Percentiles rank a stretch among this genome's conserved stretches.
Evolutionary conservation across 1,284 basidiomycete genomes (phyloP).

Genomic region (Laetiporus sulphureus): DNA sequence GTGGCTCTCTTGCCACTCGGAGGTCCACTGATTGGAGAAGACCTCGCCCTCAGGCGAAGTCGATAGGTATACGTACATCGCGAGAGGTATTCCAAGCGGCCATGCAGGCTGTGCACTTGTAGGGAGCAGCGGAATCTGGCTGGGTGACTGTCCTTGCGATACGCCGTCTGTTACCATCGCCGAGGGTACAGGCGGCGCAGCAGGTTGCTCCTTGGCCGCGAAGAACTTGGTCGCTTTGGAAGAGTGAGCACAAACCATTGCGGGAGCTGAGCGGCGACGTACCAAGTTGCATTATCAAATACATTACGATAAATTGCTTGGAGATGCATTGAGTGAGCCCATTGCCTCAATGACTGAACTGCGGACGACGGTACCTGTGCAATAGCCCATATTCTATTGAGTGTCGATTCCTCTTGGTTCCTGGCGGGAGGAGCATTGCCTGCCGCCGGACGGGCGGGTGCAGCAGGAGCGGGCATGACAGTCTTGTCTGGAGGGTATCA

Average conservation of each 20-base stretch:
- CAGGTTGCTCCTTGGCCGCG: constrained; percentile 2
- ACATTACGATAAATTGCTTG: constrained; percentile 6
- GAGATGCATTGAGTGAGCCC: neutral
- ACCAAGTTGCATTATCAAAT: constrained; percentile 6
- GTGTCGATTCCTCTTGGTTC: constrained; percentile 1
- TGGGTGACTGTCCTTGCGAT: constrained; percentile 19
- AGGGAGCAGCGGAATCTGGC: constrained; percentile 46
- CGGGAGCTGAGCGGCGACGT: neutral
- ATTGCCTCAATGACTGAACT: neutral
- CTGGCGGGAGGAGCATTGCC: constrained; percentile 1
- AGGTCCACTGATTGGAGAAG: constrained; percentile 47
- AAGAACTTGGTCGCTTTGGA: constrained; percentile 4
- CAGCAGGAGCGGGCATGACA: neutral
- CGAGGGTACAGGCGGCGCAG: constrained; percentile 4
- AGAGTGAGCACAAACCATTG: neutral
- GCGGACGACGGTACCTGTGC: neutral
- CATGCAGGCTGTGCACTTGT: constrained; percentile 47
- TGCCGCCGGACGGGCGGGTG: neutral
- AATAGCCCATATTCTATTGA: neutral
- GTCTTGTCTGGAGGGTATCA: no score
- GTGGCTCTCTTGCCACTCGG: constrained; percentile 37
- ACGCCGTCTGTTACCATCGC: constrained; percentile 21
- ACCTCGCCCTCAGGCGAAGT: constrained; percentile 55
- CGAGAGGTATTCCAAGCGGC: constrained; percentile 49
- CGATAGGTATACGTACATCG: constrained; percentile 74